phyloP scores from a whole-genome alignment of 83 land plant genomes.

The Larix sibirica region DNA sequence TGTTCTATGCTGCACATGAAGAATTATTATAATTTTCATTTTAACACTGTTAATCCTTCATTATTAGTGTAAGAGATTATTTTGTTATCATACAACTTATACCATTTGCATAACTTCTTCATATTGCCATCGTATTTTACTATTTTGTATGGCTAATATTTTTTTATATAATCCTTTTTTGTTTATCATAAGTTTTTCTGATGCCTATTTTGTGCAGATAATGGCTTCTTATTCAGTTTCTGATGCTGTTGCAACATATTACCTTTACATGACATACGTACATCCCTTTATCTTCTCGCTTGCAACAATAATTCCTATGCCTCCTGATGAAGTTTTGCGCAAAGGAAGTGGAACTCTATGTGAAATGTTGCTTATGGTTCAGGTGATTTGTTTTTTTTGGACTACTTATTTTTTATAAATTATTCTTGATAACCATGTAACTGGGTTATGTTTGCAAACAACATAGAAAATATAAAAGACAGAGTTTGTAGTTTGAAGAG shows the following conservation, averaged over 20 bases:
- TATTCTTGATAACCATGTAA: background rate
- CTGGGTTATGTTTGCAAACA: background rate
- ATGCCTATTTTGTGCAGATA: constrained; percentile 53
- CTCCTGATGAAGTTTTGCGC: constrained; percentile 98
- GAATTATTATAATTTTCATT: background rate
- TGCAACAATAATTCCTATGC: constrained; percentile 99
- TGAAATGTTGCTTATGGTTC: constrained; percentile 99
- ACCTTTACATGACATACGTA: constrained; percentile 97
- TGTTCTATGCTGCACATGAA: background rate
- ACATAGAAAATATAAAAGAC: background rate
- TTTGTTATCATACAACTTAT: background rate
- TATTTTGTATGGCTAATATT: background rate
- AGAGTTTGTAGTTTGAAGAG: background rate
- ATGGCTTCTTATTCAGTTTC: constrained; percentile 99
- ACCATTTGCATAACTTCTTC: background rate
- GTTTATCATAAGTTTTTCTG: background rate
- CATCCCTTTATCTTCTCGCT: constrained; percentile 99
- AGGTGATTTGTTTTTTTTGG: constrained; percentile 44
- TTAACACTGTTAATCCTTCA: background rate
- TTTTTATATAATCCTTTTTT: background rate
- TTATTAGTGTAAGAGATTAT: background rate
- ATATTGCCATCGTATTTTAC: background rate
- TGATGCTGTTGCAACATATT: constrained; percentile 98
- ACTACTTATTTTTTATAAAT: background rate
- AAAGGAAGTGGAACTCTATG: constrained; percentile 99